phyloP scores from a whole-genome alignment of 805 yeast species.

The Candida parachauliodes region DNA sequence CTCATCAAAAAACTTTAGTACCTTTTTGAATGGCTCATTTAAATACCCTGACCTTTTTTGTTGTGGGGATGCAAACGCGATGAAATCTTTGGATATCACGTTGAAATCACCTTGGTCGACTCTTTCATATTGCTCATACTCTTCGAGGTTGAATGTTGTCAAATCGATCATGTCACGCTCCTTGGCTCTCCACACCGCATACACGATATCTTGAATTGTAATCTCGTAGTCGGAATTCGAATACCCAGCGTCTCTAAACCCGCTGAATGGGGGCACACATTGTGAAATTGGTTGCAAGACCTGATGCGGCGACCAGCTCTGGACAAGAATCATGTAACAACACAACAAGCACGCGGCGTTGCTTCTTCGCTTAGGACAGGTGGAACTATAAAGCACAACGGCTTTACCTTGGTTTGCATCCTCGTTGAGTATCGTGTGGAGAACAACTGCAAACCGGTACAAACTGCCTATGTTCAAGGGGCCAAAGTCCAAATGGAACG shows the following conservation, averaged over 20 bases:
- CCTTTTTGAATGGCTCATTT: constrained; percentile 78
- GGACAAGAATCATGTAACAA: constrained; percentile 92
- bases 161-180: constrained; percentile 86
- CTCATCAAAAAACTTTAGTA: constrained; percentile 67
- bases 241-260: constrained; percentile 96
- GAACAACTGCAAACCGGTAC: constrained; percentile 90
- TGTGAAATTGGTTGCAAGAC: constrained; percentile 93
- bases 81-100: constrained; percentile 84
- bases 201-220: constrained; percentile 90
- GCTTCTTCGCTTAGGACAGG: constrained; percentile 77
- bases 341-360: constrained; percentile 93
- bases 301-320: constrained; percentile 98
- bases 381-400: constrained; percentile 83
- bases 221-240: constrained; percentile 92
- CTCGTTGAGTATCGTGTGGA: constrained; percentile 88
- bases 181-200: constrained; percentile 97
- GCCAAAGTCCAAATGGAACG: constrained; percentile 96
- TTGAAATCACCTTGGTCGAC: constrained; percentile 98
- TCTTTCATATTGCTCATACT: constrained; percentile 89
- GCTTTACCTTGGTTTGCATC: constrained; percentile 81
- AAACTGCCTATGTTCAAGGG: constrained; percentile 91
- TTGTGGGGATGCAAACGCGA: constrained; percentile 97
- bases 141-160: constrained; percentile 83
- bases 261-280: constrained; percentile 88
- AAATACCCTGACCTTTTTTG: constrained; percentile 50